A percentile compares a stretch with the other conserved stretches of the same genome.
phyloP scores from a whole-genome alignment of 2,329 filamentous ascomycete species.

The Atkinsonella hypoxylon region DNA sequence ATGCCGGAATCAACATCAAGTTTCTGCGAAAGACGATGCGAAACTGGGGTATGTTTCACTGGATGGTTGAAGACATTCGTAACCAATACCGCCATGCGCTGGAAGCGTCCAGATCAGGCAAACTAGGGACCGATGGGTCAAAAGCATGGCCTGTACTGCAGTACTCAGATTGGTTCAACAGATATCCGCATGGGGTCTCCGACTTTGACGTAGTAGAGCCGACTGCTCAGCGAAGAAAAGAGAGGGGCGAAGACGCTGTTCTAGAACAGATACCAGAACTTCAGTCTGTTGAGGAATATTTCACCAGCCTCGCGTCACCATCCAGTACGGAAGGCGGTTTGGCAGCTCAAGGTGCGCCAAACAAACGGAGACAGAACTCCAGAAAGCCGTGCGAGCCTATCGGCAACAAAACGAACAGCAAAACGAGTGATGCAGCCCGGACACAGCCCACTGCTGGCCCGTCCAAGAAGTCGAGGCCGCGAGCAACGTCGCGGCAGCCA shows the following conservation, averaged over 20 bases:
- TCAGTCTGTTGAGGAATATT: conserved; percentile 92
- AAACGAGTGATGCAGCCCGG: conserved; percentile 3
- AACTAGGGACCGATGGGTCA: conserved; percentile 33
- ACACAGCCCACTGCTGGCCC: conserved; percentile 7
- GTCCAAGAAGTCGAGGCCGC: conserved; percentile 10
- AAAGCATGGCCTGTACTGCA: conserved; percentile 63
- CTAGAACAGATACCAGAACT: conserved; percentile 80
- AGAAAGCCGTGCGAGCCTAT: conserved; percentile 20
- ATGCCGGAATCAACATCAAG: conserved; percentile 76
- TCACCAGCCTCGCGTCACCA: conserved; percentile 64
- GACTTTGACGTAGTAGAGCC: conserved; percentile 74
- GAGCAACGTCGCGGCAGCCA: conserved; percentile 12
- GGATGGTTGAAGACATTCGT: conserved; percentile 85
- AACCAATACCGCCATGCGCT: conserved; percentile 77
- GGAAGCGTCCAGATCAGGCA: conserved; percentile 63
- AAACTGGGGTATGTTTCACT: conserved; percentile 98
- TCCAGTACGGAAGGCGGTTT: conserved; percentile 33
- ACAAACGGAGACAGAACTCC: conserved; percentile 25
- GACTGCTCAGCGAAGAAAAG: conserved; percentile 52
- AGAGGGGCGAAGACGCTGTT: conserved; percentile 75
- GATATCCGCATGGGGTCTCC: conserved; percentile 85
- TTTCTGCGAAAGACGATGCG: conserved; percentile 93
- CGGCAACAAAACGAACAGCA: conserved; percentile 2
- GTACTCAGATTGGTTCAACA: conserved; percentile 95
- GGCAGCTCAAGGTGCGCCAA: conserved; percentile 10